A percentile compares a stretch with the other conserved stretches of the same genome.
Evolutionary conservation across 2,329 filamentous ascomycete species (phyloP).

Genomic region (Calonectria pseudoturangicola): DNA sequence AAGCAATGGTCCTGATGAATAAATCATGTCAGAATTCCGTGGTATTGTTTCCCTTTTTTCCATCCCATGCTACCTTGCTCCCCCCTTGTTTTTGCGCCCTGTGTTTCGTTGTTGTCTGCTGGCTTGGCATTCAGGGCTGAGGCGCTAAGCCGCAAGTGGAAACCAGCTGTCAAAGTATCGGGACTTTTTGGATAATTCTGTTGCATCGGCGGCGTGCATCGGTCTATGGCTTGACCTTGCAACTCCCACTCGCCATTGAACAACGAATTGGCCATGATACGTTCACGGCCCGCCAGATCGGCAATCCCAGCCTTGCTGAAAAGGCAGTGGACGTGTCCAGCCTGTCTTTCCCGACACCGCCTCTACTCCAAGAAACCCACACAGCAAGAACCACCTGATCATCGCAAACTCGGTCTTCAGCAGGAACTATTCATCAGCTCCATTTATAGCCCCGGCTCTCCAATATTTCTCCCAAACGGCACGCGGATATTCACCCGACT

Average conservation of each 20-base stretch:
- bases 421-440: constrained; percentile 89
- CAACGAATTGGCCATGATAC: constrained; percentile 55
- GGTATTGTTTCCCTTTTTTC: background rate
- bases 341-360: constrained; percentile 56
- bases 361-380: constrained; percentile 57
- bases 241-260: constrained; percentile 44
- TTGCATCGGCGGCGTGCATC: constrained; percentile 33
- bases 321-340: constrained; percentile 58
- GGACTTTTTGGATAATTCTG: constrained; percentile 38
- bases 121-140: constrained; percentile 26
- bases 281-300: constrained; percentile 50
- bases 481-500: constrained; percentile 89
- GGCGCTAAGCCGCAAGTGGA: constrained; percentile 51
- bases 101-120: background rate
- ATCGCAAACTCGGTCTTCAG: constrained; percentile 75
- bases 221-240: constrained; percentile 18
- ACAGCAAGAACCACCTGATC: constrained; percentile 68
- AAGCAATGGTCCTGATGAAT: background rate
- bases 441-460: constrained; percentile 87
- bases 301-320: constrained; percentile 44
- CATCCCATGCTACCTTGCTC: background rate
- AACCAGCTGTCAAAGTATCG: constrained; percentile 46
- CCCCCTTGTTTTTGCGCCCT: background rate
- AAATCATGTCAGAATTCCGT: background rate
- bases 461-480: constrained; percentile 88